Evolutionary conservation across 345 rosid genomes (phyloP).

Genomic region (Punica granatum): DNA sequence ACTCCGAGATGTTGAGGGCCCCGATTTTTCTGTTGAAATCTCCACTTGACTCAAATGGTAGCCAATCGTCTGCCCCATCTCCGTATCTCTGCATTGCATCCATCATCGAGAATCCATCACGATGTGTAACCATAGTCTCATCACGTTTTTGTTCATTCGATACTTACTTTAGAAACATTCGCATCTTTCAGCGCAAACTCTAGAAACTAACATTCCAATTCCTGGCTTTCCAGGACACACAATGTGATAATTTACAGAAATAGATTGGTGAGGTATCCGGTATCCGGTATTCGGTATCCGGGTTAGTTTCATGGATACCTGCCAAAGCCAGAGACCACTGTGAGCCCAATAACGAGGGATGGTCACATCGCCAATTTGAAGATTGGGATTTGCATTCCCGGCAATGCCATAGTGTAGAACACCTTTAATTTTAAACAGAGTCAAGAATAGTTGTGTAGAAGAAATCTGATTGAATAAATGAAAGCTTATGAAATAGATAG

Average conservation of each 20-base stretch:
- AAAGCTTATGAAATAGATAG: too few relatives aligned
- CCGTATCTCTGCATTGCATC: constrained; percentile 39
- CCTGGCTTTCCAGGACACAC: too few relatives aligned
- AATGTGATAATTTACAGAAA: too few relatives aligned
- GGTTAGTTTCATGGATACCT: too few relatives aligned
- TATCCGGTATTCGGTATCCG: too few relatives aligned
- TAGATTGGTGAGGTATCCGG: too few relatives aligned
- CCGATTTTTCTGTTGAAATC: constrained; percentile 63
- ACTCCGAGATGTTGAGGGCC: constrained; percentile 35
- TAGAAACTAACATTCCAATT: too few relatives aligned
- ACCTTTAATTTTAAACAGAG: constrained; percentile 48
- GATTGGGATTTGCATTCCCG: constrained; percentile 56
- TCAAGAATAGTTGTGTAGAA: constrained; percentile 45
- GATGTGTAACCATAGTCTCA: background rate
- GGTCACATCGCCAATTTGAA: constrained; percentile 57
- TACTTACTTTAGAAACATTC: too few relatives aligned
- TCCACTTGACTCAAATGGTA: constrained; percentile 54
- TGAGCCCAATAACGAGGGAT: constrained; percentile 68
- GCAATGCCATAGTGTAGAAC: constrained; percentile 73
- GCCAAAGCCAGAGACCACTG: constrained; percentile 76
- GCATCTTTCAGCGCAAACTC: too few relatives aligned
- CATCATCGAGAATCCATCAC: background rate
- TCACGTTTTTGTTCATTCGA: too few relatives aligned
- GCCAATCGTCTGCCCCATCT: constrained; percentile 38
- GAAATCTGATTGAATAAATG: too few relatives aligned